A percentile compares a stretch with the other conserved stretches of the same genome.
Conservation (phyloP, 2,329 filamentous ascomycete genomes). For the Aspergillus neoniger region DNA sequence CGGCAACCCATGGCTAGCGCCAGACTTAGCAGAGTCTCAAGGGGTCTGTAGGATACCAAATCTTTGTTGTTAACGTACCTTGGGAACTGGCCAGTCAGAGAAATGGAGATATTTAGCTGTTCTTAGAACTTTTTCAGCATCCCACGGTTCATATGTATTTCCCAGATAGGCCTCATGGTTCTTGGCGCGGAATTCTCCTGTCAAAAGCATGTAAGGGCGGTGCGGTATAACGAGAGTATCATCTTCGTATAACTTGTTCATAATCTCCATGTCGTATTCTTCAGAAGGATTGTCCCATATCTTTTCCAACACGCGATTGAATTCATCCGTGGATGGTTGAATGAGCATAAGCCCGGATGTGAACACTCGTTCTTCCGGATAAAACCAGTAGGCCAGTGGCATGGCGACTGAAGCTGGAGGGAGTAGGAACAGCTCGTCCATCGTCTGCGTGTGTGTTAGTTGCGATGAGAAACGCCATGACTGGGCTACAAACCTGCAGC, state of each 20-base stretch:
- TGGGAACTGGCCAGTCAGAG: slow-evolving; percentile 61
- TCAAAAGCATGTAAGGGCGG: slow-evolving; percentile 5
- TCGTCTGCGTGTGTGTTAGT: background rate
- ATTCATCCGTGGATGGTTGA: slow-evolving; percentile 1
- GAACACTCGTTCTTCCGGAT: background rate
- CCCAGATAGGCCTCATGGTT: slow-evolving; percentile 53
- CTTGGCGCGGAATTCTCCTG: slow-evolving; percentile 23
- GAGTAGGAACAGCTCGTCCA: slow-evolving; percentile 9
- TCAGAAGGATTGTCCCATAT: background rate
- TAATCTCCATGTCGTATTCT: slow-evolving; percentile 7
- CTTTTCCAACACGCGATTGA: background rate
- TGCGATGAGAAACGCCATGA: background rate
- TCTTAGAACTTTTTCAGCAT: slow-evolving; percentile 52
- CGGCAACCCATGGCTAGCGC: background rate
- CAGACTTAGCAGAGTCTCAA: background rate
- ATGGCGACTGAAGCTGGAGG: slow-evolving; percentile 6
- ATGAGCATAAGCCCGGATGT: slow-evolving; percentile 10
- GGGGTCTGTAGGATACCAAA: no score
- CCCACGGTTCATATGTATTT: slow-evolving; percentile 54
- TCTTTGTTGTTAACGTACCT: background rate
- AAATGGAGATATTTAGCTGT: slow-evolving; percentile 67
- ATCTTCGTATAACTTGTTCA: slow-evolving; percentile 7
- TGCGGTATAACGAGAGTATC: slow-evolving; percentile 7
- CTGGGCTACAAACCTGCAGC: slow-evolving; percentile 34
- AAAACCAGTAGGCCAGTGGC: slow-evolving; percentile 8